Conservation (phyloP, 345 rosid genomes). For the Fremontodendron californicum region DNA sequence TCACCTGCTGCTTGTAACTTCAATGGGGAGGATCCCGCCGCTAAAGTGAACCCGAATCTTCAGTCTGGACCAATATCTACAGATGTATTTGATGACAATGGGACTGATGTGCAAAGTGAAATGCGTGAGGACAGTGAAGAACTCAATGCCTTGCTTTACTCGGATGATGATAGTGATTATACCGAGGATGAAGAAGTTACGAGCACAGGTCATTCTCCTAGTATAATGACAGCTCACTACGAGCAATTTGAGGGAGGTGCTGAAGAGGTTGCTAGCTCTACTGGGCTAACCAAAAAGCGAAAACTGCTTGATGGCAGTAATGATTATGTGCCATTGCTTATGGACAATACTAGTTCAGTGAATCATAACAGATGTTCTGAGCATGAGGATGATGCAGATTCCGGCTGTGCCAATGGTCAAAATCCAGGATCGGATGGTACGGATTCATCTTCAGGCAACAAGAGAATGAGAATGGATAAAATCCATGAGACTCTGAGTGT, state of each 20-base stretch:
- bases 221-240: conserved; percentile 42
- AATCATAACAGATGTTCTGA: conserved; percentile 21
- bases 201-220: conserved; percentile 74
- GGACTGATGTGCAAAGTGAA: conserved; percentile 44
- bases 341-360: conserved; percentile 30
- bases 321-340: conserved; percentile 20
- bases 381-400: conserved; percentile 52
- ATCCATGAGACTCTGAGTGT: conserved; percentile 49
- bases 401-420: conserved; percentile 35
- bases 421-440: background rate
- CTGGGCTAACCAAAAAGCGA: conserved; percentile 42
- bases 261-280: conserved; percentile 49
- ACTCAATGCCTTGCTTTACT: conserved; percentile 72
- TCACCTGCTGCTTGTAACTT: conserved; percentile 24
- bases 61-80: conserved; percentile 11
- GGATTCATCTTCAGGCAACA: conserved; percentile 20
- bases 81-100: conserved; percentile 28
- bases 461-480: conserved; percentile 43
- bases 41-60: conserved; percentile 22
- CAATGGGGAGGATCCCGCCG: conserved; percentile 16
- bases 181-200: conserved; percentile 60
- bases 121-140: conserved; percentile 80
- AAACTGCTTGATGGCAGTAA: conserved; percentile 25
- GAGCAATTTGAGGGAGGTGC: conserved; percentile 26
- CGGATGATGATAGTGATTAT: conserved; percentile 51